A percentile compares a stretch with the other conserved stretches of the same genome.
phyloP scores from a whole-genome alignment of 2,329 filamentous ascomycete species.

The Pyrenochaeta sp. region DNA sequence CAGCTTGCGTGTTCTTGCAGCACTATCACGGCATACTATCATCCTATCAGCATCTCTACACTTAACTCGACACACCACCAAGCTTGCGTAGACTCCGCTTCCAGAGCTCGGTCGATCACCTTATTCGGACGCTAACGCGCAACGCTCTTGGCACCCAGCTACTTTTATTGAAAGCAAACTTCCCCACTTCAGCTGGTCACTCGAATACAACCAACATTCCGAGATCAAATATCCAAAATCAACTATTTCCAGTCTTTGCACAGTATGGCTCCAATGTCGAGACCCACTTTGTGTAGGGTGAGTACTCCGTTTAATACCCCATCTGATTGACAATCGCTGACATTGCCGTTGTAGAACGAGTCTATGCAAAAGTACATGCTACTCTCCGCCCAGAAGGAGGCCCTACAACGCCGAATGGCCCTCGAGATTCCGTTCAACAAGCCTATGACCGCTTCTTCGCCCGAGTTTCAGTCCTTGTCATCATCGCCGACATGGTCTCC shows the following conservation, averaged over 20 bases:
- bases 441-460: constrained; percentile 46
- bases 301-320: constrained; percentile 7
- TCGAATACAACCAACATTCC: neutral
- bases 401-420: constrained; percentile 50
- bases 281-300: constrained; percentile 33
- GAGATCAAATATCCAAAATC: neutral
- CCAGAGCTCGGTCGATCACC: constrained; percentile 14
- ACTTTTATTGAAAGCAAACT: constrained; percentile 18
- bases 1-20: constrained; percentile 21
- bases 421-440: constrained; percentile 43
- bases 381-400: constrained; percentile 52
- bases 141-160: constrained; percentile 22
- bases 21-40: constrained; percentile 18
- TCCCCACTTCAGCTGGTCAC: constrained; percentile 22
- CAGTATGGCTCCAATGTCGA: constrained; percentile 27
- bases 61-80: constrained; percentile 20
- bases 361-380: constrained; percentile 52
- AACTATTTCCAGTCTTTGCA: constrained; percentile 2
- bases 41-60: constrained; percentile 20
- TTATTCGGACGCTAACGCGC: constrained; percentile 16
- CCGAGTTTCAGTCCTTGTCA: constrained; percentile 45
- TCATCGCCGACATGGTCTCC: constrained; percentile 41
- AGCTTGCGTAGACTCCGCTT: constrained; percentile 21
- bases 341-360: constrained; percentile 26
- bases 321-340: constrained; percentile 14